These are phyloP conservation scores for Leishmania lainsoni DNA, from an alignment of 208 protist species.

Conservation along the genomic window DNA sequence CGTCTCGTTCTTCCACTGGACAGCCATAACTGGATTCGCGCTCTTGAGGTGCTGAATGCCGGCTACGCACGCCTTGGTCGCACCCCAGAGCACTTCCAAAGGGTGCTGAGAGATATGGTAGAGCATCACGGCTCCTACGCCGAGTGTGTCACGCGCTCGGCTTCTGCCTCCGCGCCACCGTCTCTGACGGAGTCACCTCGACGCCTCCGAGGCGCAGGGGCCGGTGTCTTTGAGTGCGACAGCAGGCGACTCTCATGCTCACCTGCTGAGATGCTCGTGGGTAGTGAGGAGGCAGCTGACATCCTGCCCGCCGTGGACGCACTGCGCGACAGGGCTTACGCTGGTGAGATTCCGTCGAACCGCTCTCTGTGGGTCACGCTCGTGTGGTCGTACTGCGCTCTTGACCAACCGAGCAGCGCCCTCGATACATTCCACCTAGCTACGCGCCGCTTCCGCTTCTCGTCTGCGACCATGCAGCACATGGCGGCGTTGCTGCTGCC, in stretches of 20 bases:
- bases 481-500: constrained; percentile 71
- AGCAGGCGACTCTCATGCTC: neutral
- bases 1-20: constrained; percentile 87
- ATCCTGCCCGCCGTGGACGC: constrained; percentile 40
- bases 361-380: constrained; percentile 74
- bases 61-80: constrained; percentile 70
- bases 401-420: constrained; percentile 46
- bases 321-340: constrained; percentile 72
- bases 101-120: constrained; percentile 72
- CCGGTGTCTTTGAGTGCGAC: neutral
- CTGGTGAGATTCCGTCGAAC: constrained; percentile 60
- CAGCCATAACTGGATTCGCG: constrained; percentile 71
- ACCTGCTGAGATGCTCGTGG: neutral
- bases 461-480: constrained; percentile 59
- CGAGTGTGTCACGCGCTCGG: neutral
- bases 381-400: constrained; percentile 69
- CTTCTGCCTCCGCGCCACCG: neutral
- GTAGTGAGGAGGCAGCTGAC: neutral
- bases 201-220: neutral
- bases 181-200: neutral
- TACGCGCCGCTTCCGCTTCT: constrained; percentile 47
- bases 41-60: constrained; percentile 78
- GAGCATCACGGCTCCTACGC: constrained; percentile 29
- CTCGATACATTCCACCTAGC: constrained; percentile 65
- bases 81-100: constrained; percentile 74